Percentiles rank a stretch among this genome's conserved stretches.
Conservation (phyloP, 305 asterid genomes). For the Fraxinus latifolia region DNA sequence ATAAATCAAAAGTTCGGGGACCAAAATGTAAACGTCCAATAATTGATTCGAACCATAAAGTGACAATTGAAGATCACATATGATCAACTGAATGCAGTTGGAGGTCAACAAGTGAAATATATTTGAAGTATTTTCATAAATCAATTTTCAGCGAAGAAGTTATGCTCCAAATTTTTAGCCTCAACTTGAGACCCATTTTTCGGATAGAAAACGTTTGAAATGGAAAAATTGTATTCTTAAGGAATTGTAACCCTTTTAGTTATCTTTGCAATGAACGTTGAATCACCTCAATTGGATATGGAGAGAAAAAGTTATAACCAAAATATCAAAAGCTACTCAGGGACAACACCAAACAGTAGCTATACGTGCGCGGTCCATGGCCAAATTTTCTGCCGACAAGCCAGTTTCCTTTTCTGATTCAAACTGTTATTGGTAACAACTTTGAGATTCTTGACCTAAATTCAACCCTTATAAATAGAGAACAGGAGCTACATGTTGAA, state of each 20-base stretch:
- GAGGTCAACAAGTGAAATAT: neutral
- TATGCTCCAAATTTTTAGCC: no score
- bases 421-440: no score
- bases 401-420: no score
- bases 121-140: neutral
- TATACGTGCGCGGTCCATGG: no score
- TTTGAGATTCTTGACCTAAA: no score
- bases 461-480: no score
- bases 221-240: no score
- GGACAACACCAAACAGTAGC: no score
- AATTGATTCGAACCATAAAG: neutral
- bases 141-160: neutral
- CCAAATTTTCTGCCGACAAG: no score
- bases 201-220: neutral
- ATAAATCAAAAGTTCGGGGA: neutral
- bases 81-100: neutral
- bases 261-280: neutral
- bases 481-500: no score
- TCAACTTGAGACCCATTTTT: neutral
- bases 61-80: neutral
- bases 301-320: no score
- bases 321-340: no score
- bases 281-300: neutral
- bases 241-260: neutral
- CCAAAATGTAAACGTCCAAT: neutral